Conservation (phyloP, 495 filamentous ascomycete genomes). For the Eremomyces bilateralis region DNA sequence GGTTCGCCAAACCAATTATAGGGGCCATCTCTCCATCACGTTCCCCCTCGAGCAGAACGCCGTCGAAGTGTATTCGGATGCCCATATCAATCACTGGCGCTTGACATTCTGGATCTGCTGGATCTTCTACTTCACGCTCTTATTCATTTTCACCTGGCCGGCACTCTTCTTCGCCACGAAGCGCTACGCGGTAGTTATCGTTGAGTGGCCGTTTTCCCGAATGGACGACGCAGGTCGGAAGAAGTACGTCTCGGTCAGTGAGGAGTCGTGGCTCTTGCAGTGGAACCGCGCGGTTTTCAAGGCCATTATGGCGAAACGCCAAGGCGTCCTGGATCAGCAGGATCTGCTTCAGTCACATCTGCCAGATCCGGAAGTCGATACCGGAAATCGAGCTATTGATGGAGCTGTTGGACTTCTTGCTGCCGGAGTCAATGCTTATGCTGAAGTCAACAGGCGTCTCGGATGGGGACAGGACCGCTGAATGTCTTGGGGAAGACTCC, state of each 20-base stretch:
- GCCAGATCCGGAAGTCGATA: background rate
- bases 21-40: slow-evolving; percentile 27
- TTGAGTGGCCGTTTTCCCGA: slow-evolving; percentile 32
- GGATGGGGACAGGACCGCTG: slow-evolving; percentile 3
- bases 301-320: too few species aligned
- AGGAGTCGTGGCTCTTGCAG: slow-evolving; percentile 11
- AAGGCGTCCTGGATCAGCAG: slow-evolving; percentile 1
- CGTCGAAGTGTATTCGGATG: slow-evolving; percentile 32
- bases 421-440: background rate
- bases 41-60: slow-evolving; percentile 28
- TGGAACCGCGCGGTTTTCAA: slow-evolving; percentile 2
- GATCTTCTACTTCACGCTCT: slow-evolving; percentile 36
- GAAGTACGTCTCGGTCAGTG: slow-evolving; percentile 19
- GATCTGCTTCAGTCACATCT: background rate
- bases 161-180: slow-evolving; percentile 37
- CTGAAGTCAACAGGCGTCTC: background rate
- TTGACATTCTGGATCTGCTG: slow-evolving; percentile 31
- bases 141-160: slow-evolving; percentile 43
- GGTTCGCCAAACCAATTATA: slow-evolving; percentile 36
- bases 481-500: too few species aligned
- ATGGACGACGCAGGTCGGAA: slow-evolving; percentile 8
- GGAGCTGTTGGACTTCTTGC: background rate
- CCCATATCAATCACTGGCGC: slow-evolving; percentile 33
- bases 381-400: background rate
- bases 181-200: slow-evolving; percentile 33